Conservation (phyloP, 805 yeast genomes). For the Candida patagonica region DNA sequence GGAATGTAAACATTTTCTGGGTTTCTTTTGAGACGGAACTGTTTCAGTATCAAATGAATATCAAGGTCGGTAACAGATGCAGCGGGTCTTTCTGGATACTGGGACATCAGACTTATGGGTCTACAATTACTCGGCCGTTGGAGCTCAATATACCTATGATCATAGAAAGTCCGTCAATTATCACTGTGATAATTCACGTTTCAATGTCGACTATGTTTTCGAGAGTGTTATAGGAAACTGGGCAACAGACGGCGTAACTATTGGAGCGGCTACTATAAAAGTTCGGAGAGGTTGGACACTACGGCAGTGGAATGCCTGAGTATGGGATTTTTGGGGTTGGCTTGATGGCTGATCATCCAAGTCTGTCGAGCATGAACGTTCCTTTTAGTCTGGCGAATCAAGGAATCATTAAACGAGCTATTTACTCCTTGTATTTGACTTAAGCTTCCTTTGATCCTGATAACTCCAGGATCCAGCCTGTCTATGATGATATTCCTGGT, state of each 20-base stretch:
- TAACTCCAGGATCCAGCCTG: too few species aligned
- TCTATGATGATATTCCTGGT: too few species aligned
- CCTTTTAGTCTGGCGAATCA: slow-evolving; percentile 48
- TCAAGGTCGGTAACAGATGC: too few species aligned
- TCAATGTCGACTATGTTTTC: slow-evolving; percentile 28
- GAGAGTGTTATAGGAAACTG: slow-evolving; percentile 37
- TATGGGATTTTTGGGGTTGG: slow-evolving; percentile 23
- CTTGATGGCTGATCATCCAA: slow-evolving; percentile 13
- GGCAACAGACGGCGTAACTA: slow-evolving; percentile 50
- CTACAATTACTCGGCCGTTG: slow-evolving; percentile 16
- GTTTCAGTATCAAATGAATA: too few species aligned
- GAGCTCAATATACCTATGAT: neutral
- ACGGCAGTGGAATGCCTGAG: too few species aligned
- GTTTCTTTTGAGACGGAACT: too few species aligned
- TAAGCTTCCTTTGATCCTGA: too few species aligned
- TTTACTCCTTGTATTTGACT: slow-evolving; percentile 45
- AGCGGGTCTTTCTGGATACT: too few species aligned
- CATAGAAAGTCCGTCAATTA: slow-evolving; percentile 20
- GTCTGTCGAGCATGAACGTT: too few species aligned
- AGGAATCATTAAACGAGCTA: slow-evolving; percentile 33
- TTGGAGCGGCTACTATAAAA: slow-evolving; percentile 40
- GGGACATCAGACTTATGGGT: slow-evolving; percentile 67
- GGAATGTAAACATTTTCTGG: too few species aligned
- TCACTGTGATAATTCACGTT: slow-evolving; percentile 14
- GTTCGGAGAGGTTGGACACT: too few species aligned